Base-by-base conservation (phyloP, 352 stramenopile species). In the Phytophthora fragariae region DNA sequence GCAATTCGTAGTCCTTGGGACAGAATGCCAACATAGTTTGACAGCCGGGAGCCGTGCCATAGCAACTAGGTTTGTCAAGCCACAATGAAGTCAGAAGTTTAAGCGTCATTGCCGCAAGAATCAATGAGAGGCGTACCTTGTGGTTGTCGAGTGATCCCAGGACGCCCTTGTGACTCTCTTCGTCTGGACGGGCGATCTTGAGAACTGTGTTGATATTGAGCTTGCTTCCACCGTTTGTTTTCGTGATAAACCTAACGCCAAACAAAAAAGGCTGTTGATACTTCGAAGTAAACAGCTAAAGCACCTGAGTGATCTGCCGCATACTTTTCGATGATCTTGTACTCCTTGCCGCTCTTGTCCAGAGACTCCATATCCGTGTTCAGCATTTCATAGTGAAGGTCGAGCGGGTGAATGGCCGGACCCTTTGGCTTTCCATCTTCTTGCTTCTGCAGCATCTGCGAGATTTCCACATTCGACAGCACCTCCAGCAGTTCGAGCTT, bases 11-110 rank as follows among this genome's bases (percentile, higher is more conserved):
- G 69, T 7, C 86, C 88, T 53, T 93, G 75, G 1, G 79, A 87
- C 5, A 95, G 52, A 64, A 95, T 92, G 29, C 86, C 88, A 17
- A 88, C 72, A 19, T 91, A 82, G 39, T 94, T 95, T 35, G 81
- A 83, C 15, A 84, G 57, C 5, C 78, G 77, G 1, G 80, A 88
- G 15, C 85, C 85, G 47, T 92, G 85, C 85, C 85, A 92, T 24
- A 92, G 62, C 10, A 92, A 61, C 81, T 84, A 41, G 17, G 37
- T 35, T 19, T 24, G 12, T 41, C 4, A 63, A 68, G 17, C 29
- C 62, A 12, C 33, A 19, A 49, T 37, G 31, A 1, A 37, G 10
- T 68, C 19, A 66, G 60, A 19, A 46, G 10, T 41, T 52, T 6
- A 14, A 27, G 24, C 19, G 11, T 31, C 19, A 24, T 29, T 47